A percentile compares a stretch with the other conserved stretches of the same genome.
Conservation (phyloP, 768 basidiomycete genomes). For the Chiua virens region DNA sequence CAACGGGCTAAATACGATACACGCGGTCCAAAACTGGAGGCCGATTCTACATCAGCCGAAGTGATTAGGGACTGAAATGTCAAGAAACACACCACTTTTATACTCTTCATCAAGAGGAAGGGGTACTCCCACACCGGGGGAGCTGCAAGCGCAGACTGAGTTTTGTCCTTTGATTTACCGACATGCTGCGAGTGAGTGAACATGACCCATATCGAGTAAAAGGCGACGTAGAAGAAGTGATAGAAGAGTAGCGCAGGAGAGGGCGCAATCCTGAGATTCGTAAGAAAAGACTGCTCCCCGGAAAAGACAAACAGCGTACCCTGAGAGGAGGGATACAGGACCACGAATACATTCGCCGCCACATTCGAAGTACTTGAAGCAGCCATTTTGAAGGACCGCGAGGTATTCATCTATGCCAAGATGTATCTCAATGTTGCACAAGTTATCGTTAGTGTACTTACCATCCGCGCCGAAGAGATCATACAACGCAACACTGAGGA, state of each 20-base stretch:
- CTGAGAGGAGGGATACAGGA: conserved; percentile 88
- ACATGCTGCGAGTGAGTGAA: conserved; percentile 60
- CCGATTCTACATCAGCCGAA: not conserved
- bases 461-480: conserved; percentile 94
- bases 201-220: conserved; percentile 91
- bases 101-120: conserved; percentile 52
- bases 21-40: conserved; percentile 85
- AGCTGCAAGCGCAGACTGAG: conserved; percentile 39
- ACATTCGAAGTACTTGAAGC: conserved; percentile 96
- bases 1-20: conserved; percentile 84
- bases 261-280: conserved; percentile 60
- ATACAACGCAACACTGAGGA: conserved; percentile 90
- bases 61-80: not conserved
- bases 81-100: conserved; percentile 67
- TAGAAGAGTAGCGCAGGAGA: conserved; percentile 78
- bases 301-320: conserved; percentile 46
- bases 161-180: conserved; percentile 6
- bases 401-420: conserved; percentile 58
- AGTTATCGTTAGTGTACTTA: conserved; percentile 37
- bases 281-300: not conserved
- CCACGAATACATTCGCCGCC: conserved; percentile 88
- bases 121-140: conserved; percentile 70
- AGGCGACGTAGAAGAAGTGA: conserved; percentile 95
- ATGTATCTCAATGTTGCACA: conserved; percentile 1
- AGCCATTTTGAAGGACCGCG: conserved; percentile 70